A percentile compares a stretch with the other conserved stretches of the same genome.
Conservation (phyloP, 345 rosid genomes). For the Pseudoturritis turrita region DNA sequence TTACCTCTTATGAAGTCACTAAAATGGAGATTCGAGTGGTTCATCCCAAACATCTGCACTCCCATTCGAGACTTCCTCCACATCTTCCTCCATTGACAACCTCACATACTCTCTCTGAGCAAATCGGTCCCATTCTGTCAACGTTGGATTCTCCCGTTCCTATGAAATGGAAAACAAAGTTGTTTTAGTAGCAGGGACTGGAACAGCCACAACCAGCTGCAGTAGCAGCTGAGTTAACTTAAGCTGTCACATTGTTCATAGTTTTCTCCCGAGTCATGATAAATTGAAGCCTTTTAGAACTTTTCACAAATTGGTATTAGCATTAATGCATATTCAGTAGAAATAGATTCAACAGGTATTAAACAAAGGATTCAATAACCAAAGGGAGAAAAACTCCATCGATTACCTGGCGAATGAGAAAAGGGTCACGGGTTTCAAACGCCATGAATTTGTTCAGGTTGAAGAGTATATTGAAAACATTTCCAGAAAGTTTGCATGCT, state of each 20-base stretch:
- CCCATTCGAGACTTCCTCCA: slow-evolving; percentile 67
- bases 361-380: neutral
- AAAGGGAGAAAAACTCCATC: neutral
- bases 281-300: neutral
- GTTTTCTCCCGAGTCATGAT: neutral
- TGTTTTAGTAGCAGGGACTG: neutral
- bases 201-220: neutral
- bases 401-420: slow-evolving; percentile 70
- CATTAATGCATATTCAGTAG: neutral
- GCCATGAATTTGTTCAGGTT: slow-evolving; percentile 82
- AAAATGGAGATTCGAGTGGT: slow-evolving; percentile 63
- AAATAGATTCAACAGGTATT: neutral
- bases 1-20: slow-evolving; percentile 21
- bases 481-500: slow-evolving; percentile 68
- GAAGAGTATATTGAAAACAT: slow-evolving; percentile 81
- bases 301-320: neutral
- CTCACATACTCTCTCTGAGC: slow-evolving; percentile 67
- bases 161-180: slow-evolving; percentile 12
- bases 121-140: slow-evolving; percentile 79
- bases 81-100: slow-evolving; percentile 81
- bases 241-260: neutral
- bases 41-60: slow-evolving; percentile 74
- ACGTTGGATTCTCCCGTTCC: slow-evolving; percentile 66
- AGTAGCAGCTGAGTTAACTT: neutral
- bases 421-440: slow-evolving; percentile 80